Percentiles rank a stretch among this genome's conserved stretches.
Conservation (phyloP, 2,329 filamentous ascomycete species). For the Furcasterigmium sp. region DNA sequence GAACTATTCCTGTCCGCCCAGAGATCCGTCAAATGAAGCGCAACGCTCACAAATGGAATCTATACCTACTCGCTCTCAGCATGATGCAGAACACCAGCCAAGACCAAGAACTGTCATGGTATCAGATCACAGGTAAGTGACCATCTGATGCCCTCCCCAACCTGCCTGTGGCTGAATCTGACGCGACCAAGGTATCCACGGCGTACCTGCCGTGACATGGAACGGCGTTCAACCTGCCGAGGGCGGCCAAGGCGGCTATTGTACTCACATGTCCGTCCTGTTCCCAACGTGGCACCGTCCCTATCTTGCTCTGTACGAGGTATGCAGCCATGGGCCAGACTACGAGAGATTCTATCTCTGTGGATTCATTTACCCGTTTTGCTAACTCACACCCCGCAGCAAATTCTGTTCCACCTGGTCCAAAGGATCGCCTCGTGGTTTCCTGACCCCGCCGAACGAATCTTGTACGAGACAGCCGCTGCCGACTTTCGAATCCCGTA, state of each 20-base stretch:
- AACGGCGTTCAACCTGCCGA: constrained; percentile 46
- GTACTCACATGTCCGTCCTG: constrained; percentile 67
- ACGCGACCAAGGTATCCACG: constrained; percentile 63
- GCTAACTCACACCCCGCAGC: constrained; percentile 18
- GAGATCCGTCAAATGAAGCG: constrained; percentile 64
- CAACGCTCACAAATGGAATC: constrained; percentile 64
- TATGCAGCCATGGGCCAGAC: constrained; percentile 15
- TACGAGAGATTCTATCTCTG: background rate
- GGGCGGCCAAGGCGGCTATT: constrained; percentile 62
- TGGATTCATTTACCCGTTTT: background rate
- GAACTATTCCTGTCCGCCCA: constrained; percentile 42
- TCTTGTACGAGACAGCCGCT: constrained; percentile 46
- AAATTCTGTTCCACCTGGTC: constrained; percentile 29
- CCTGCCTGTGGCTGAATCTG: constrained; percentile 5
- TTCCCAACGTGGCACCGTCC: constrained; percentile 83
- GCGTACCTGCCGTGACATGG: constrained; percentile 59
- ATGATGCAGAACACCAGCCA: constrained; percentile 66
- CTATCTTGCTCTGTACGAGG: constrained; percentile 62
- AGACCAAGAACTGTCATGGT: constrained; percentile 63
- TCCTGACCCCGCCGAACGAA: constrained; percentile 37
- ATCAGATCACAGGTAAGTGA: constrained; percentile 65
- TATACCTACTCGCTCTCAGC: constrained; percentile 71
- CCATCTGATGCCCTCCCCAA: constrained; percentile 2
- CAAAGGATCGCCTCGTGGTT: constrained; percentile 40
- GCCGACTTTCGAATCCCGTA: constrained; percentile 50